A percentile compares a stretch with the other conserved stretches of the same genome.
Evolutionary conservation across 306 rosid species (phyloP).

Genomic region (Cucumis melo): DNA sequence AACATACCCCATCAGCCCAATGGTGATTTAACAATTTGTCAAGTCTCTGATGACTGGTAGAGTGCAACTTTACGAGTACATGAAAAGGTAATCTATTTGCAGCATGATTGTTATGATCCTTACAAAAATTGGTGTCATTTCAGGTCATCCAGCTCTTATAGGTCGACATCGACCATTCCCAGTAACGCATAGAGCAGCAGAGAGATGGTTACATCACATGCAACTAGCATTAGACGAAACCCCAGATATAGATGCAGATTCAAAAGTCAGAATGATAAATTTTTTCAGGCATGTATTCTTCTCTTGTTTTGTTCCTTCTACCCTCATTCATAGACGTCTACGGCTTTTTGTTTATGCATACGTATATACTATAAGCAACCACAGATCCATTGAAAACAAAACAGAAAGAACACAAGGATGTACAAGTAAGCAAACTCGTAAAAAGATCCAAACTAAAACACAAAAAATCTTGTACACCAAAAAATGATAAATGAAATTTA

Average conservation of each 20-base stretch:
- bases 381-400: background rate
- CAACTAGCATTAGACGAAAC: constrained; percentile 53
- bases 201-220: constrained; percentile 87
- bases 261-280: constrained; percentile 49
- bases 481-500: background rate
- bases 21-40: background rate
- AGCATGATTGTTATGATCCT: background rate
- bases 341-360: background rate
- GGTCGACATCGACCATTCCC: constrained; percentile 75
- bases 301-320: background rate
- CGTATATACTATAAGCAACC: background rate
- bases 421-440: background rate
- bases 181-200: constrained; percentile 57
- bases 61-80: background rate
- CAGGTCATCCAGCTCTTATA: constrained; percentile 91
- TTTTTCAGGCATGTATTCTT: constrained; percentile 46
- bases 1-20: background rate
- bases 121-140: background rate
- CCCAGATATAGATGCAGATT: constrained; percentile 49
- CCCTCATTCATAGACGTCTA: background rate
- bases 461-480: background rate
- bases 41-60: background rate
- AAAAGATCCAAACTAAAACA: background rate
- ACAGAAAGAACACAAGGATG: background rate
- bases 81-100: background rate